These are phyloP conservation scores for Cyberlindnera maritima DNA, from an alignment of 805 yeast species.

Conservation along the genomic window DNA sequence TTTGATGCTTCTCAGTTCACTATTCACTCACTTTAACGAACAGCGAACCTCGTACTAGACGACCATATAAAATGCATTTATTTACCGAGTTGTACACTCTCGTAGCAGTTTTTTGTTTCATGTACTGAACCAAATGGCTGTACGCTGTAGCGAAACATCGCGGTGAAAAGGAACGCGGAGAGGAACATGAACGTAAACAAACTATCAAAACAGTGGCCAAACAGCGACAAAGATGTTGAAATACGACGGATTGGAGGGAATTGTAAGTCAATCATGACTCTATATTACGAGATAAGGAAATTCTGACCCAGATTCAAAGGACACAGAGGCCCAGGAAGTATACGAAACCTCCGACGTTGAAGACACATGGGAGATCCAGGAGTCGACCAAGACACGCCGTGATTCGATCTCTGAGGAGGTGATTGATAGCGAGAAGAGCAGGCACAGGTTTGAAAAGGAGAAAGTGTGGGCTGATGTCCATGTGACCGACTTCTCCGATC, in stretches of 20 bases:
- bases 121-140: too few species aligned
- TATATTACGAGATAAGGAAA: background rate
- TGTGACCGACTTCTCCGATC: constrained; percentile 27
- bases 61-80: too few species aligned
- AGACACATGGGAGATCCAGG: constrained; percentile 24
- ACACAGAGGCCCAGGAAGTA: constrained; percentile 33
- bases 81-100: too few species aligned
- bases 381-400: constrained; percentile 12
- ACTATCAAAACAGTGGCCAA: background rate
- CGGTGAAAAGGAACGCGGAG: background rate
- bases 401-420: constrained; percentile 24
- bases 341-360: constrained; percentile 42
- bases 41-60: too few species aligned
- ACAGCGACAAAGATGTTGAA: background rate
- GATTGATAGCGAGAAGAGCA: constrained; percentile 21
- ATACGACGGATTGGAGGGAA: constrained; percentile 2
- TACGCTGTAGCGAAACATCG: background rate
- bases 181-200: background rate
- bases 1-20: too few species aligned
- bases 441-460: constrained; percentile 28
- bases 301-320: constrained; percentile 16
- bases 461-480: constrained; percentile 22
- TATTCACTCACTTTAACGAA: too few species aligned
- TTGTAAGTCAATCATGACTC: background rate
- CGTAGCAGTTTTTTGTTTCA: too few species aligned